Conservation (phyloP, 1,284 basidiomycete genomes). For the Rhodotorula mucilaginosa region DNA sequence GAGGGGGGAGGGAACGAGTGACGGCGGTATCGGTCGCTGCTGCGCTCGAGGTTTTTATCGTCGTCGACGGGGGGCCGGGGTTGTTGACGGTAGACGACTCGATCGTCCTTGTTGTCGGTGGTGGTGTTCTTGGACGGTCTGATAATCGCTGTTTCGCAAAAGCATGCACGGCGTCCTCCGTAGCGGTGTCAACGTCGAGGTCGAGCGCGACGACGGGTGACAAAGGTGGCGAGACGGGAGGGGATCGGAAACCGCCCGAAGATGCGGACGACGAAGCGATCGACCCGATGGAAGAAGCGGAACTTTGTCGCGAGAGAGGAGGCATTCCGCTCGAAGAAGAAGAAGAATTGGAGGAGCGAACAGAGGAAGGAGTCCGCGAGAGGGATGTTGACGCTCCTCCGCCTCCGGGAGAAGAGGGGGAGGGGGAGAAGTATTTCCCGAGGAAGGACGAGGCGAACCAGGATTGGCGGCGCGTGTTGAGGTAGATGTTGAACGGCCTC, state of each 20-base stretch:
- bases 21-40: neutral
- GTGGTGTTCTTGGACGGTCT: too few relatives aligned
- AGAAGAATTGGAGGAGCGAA: neutral
- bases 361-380: neutral
- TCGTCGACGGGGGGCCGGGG: too few relatives aligned
- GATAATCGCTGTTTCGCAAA: neutral
- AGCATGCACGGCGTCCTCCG: neutral
- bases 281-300: slow-evolving; percentile 19
- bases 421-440: slow-evolving; percentile 1
- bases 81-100: too few relatives aligned
- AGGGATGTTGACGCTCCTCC: neutral
- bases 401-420: neutral
- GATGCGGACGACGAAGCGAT: slow-evolving; percentile 11
- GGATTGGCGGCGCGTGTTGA: slow-evolving; percentile 69
- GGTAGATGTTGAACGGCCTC: slow-evolving; percentile 90
- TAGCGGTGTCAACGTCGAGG: too few relatives aligned
- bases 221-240: slow-evolving; percentile 15
- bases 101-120: too few relatives aligned
- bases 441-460: slow-evolving; percentile 49
- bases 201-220: neutral
- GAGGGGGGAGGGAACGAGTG: neutral
- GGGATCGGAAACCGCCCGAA: slow-evolving; percentile 14
- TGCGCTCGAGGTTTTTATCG: too few relatives aligned
- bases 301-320: slow-evolving; percentile 51
- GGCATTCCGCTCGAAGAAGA: too few relatives aligned